phyloP scores from a whole-genome alignment of 768 basidiomycete species.

The Mycena sanguinolenta region DNA sequence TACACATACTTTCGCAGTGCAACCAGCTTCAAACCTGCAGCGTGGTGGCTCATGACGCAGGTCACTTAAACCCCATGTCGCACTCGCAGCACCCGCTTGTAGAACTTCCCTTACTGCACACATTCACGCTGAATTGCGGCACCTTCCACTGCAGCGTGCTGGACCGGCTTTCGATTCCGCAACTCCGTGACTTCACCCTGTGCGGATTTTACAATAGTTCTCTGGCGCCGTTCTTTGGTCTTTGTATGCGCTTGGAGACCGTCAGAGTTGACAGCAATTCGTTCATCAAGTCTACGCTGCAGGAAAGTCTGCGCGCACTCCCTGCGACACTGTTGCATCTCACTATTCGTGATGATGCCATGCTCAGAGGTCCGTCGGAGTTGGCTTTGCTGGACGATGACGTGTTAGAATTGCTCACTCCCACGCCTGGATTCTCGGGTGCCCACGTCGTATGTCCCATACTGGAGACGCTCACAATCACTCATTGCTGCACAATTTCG shows the following conservation, averaged over 20 bases:
- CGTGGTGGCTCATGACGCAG: not conserved
- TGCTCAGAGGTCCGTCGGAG: not conserved
- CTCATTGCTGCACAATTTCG: not conserved
- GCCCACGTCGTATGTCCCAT: not conserved
- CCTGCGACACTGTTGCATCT: not conserved
- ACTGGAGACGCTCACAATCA: not conserved
- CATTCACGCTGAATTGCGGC: not conserved
- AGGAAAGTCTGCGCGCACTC: not conserved
- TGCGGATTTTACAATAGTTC: not conserved
- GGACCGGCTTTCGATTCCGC: not conserved
- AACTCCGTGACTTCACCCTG: not conserved
- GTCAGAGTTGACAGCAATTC: not conserved
- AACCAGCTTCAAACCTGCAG: constrained; percentile 1
- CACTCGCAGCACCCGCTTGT: not conserved
- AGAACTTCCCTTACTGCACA: not conserved
- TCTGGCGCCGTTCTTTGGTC: not conserved
- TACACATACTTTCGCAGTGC: not conserved
- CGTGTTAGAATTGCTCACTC: not conserved
- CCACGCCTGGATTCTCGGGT: too few relatives aligned
- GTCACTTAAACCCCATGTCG: not conserved
- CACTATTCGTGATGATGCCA: not conserved
- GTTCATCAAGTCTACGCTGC: not conserved
- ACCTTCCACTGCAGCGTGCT: not conserved
- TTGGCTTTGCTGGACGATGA: not conserved
- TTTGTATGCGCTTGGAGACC: not conserved